Evolutionary conservation across 2,329 filamentous ascomycete genomes (phyloP).

Genomic region (Macrophomina phaseolina): DNA sequence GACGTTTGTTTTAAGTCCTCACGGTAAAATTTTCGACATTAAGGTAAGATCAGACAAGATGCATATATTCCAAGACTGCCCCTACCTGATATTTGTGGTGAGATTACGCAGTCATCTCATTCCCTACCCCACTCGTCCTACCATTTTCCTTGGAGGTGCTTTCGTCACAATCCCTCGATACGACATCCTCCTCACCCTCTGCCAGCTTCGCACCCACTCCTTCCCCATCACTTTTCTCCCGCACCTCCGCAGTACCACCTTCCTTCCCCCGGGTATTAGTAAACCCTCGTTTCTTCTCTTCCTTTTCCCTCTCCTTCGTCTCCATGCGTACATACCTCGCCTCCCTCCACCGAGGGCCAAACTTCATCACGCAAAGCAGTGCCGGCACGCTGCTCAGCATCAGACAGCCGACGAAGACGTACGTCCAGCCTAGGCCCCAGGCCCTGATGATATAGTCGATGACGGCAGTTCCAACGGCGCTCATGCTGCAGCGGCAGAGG

Average conservation of each 20-base stretch:
- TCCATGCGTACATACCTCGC: constrained; percentile 41
- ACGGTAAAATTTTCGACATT: too few relatives aligned
- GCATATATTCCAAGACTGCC: too few relatives aligned
- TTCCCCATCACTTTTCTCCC: neutral
- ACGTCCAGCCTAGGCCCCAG: constrained; percentile 44
- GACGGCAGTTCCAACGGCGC: constrained; percentile 38
- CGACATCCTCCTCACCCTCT: neutral
- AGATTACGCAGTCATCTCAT: too few relatives aligned
- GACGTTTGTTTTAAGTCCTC: too few relatives aligned
- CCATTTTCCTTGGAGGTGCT: too few relatives aligned
- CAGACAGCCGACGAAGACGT: constrained; percentile 49
- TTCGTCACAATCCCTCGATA: neutral
- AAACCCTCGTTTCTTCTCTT: too few relatives aligned
- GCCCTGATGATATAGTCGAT: constrained; percentile 39
- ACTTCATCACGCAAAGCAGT: constrained; percentile 43
- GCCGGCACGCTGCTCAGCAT: constrained; percentile 44
- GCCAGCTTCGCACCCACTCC: neutral
- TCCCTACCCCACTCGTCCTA: too few relatives aligned
- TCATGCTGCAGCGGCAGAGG: constrained; percentile 38
- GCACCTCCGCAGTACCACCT: neutral
- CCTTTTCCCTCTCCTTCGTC: constrained; percentile 36
- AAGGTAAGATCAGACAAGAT: too few relatives aligned
- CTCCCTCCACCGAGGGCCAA: constrained; percentile 46
- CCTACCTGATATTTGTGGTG: too few relatives aligned
- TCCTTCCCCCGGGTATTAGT: neutral